These are phyloP conservation scores for Fraxinus platypoda DNA, from an alignment of 305 asterid species.

Conservation along the genomic window DNA sequence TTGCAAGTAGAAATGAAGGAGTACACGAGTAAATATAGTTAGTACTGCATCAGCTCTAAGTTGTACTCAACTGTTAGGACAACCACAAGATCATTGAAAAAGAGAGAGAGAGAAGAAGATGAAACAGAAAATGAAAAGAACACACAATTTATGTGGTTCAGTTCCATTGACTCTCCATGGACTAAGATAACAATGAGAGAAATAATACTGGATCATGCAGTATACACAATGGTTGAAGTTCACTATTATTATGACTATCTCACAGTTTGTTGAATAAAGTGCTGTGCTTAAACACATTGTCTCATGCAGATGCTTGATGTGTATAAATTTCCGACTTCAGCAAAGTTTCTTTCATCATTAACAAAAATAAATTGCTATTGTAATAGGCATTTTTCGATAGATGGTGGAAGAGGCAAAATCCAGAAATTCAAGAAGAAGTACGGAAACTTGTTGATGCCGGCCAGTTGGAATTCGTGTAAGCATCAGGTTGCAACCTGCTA, in stretches of 20 bases:
- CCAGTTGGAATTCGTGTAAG: conserved; percentile 81
- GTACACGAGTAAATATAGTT: background rate
- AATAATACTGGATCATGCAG: background rate
- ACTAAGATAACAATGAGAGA: background rate
- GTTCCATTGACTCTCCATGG: background rate
- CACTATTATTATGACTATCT: background rate
- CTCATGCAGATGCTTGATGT: background rate
- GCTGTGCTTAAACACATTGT: background rate
- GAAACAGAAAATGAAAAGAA: conserved; percentile 37
- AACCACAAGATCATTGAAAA: background rate
- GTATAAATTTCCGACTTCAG: background rate
- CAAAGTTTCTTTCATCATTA: background rate
- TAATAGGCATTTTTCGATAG: conserved; percentile 66
- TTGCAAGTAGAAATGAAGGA: background rate
- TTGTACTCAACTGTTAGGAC: background rate
- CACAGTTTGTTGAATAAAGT: background rate
- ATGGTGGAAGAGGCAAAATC: conserved; percentile 76
- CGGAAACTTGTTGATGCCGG: conserved; percentile 59
- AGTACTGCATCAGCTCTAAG: background rate
- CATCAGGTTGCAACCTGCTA: background rate
- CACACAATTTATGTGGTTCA: conserved; percentile 29
- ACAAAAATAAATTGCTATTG: background rate
- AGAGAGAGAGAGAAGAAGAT: background rate
- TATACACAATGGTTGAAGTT: background rate
- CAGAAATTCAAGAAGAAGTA: conserved; percentile 47